Percentiles rank a stretch among this genome's conserved stretches.
These are phyloP conservation scores for Plantago elongata DNA, from an alignment of 257 asterid genomes.

Conservation along the genomic window DNA sequence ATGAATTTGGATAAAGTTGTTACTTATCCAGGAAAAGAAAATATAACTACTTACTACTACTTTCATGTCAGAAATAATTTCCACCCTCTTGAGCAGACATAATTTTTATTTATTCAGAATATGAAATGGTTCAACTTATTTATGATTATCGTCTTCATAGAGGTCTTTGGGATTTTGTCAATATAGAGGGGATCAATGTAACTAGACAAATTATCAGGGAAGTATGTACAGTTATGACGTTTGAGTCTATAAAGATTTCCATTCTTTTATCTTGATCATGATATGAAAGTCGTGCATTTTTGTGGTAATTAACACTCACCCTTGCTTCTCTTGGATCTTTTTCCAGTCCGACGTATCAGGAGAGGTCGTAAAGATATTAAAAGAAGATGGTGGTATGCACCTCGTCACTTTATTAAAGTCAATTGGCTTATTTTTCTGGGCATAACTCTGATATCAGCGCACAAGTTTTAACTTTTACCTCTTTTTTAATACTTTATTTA, in stretches of 20 bases:
- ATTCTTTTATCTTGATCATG: not conserved
- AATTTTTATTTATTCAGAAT: no score
- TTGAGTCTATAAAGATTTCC: not conserved
- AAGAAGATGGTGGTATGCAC: constrained; percentile 71
- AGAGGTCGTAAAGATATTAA: constrained; percentile 72
- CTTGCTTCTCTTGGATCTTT: not conserved
- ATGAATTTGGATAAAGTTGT: no score
- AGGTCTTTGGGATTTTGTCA: no score
- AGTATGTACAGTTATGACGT: no score
- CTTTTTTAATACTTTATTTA: not conserved
- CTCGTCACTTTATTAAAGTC: not conserved
- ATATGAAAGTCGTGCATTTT: not conserved
- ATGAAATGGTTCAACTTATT: no score
- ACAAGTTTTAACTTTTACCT: not conserved
- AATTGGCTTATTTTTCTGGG: not conserved
- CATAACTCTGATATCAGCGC: not conserved
- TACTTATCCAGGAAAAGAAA: no score
- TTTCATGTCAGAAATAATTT: no score
- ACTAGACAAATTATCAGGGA: no score
- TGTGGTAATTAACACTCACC: not conserved
- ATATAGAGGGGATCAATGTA: no score
- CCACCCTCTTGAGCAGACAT: no score
- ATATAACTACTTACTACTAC: no score
- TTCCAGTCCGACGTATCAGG: constrained; percentile 64
- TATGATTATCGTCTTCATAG: no score